A percentile compares a stretch with the other conserved stretches of the same genome.
Conservation (phyloP, 78 protist species). For the Neovahlkampfia damariscottae region DNA sequence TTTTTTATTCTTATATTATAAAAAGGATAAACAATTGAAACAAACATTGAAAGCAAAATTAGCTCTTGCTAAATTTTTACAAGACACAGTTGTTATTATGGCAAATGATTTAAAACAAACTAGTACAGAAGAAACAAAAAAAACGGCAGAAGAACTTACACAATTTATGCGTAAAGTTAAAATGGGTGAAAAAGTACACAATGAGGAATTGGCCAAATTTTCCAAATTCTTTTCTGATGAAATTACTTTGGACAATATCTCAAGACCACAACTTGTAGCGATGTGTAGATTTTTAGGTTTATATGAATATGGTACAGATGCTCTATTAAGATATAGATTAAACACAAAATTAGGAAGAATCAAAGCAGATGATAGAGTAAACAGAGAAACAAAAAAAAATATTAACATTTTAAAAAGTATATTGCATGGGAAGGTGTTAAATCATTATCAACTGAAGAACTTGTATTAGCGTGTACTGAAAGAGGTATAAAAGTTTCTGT, state of each 20-base stretch:
- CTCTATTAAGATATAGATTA: slow-evolving; percentile 31
- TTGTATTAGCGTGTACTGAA: slow-evolving; percentile 35
- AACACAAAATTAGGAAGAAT: slow-evolving; percentile 26
- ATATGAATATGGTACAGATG: slow-evolving; percentile 12
- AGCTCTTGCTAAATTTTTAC: slow-evolving; percentile 45
- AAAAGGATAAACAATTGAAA: slow-evolving; percentile 27
- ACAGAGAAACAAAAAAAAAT: too few species aligned
- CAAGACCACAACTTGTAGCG: slow-evolving; percentile 47
- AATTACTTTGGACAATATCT: slow-evolving; percentile 64
- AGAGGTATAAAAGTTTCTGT: slow-evolving; percentile 46
- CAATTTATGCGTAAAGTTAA: neutral
- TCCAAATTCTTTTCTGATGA: slow-evolving; percentile 59
- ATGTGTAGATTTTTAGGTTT: slow-evolving; percentile 39
- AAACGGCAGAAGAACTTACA: neutral
- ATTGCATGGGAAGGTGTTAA: slow-evolving; percentile 44
- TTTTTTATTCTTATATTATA: neutral
- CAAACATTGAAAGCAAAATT: slow-evolving; percentile 25
- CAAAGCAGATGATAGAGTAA: slow-evolving; percentile 43
- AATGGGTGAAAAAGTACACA: slow-evolving; percentile 25
- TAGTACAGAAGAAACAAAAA: neutral
- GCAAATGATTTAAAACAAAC: neutral
- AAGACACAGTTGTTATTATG: slow-evolving; percentile 38
- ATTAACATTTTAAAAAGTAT: too few species aligned
- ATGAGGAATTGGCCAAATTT: slow-evolving; percentile 39
- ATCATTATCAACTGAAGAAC: slow-evolving; percentile 34